phyloP scores from a whole-genome alignment of 306 rosid species.

The Castanea sativa region DNA sequence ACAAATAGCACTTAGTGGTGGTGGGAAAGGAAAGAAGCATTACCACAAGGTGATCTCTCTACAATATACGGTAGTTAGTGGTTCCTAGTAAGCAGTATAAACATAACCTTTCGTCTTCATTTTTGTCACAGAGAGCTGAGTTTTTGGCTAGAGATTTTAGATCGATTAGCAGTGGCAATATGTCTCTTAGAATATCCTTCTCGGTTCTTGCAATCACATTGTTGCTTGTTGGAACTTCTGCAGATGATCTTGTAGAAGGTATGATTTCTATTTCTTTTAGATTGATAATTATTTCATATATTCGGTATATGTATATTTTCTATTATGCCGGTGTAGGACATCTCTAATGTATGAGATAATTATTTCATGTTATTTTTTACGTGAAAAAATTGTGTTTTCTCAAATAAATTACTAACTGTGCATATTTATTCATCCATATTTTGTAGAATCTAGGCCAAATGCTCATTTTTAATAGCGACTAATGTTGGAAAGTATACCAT shows the following conservation, averaged over 20 bases:
- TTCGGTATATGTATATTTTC: no score
- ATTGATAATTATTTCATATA: fast-evolving
- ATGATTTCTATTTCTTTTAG: conserved; percentile 10
- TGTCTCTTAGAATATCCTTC: conserved; percentile 29
- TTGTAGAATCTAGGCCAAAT: not conserved
- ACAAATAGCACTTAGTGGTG: not conserved
- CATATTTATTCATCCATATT: not conserved
- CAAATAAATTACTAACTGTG: no score
- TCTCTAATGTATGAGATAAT: no score
- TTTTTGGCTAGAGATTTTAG: not conserved
- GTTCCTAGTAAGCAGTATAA: no score
- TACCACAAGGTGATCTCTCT: not conserved
- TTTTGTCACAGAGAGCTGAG: not conserved
- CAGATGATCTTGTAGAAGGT: conserved; percentile 8
- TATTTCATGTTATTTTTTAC: no score
- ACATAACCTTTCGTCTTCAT: not conserved
- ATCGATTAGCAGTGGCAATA: conserved; percentile 17
- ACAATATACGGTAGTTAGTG: not conserved
- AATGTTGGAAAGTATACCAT: no score
- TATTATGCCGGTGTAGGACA: no score
- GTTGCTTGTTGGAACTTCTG: conserved; percentile 33
- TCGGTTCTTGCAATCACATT: conserved; percentile 28
- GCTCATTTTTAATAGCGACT: no score
- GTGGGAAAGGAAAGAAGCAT: not conserved
- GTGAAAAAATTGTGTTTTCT: no score